These are phyloP conservation scores for Tricholoma saponaceum DNA, from an alignment of 768 basidiomycete species.

Conservation along the genomic window DNA sequence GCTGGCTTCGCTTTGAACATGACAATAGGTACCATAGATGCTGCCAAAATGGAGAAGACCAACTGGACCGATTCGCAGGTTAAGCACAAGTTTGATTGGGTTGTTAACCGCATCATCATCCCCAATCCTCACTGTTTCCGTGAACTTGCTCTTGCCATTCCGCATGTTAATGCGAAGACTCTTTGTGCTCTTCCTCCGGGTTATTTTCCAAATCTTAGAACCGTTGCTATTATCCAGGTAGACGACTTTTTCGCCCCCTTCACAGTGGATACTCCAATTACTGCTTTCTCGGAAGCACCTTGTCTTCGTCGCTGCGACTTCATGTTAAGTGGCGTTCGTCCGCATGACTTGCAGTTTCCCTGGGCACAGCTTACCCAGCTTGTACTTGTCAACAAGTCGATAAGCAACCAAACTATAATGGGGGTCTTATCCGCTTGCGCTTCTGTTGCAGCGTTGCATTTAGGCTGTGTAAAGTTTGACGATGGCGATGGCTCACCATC, in stretches of 20 bases:
- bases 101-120: not conserved
- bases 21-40: not conserved
- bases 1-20: not conserved
- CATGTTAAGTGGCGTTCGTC: not conserved
- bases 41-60: not conserved
- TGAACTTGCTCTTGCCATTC: slow-evolving; percentile 1
- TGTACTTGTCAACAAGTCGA: not conserved
- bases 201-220: not conserved
- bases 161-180: not conserved
- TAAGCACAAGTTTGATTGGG: not conserved
- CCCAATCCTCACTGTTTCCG: not conserved
- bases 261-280: not conserved
- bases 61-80: not conserved
- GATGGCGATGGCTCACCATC: not conserved
- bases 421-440: not conserved
- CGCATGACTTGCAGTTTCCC: not conserved
- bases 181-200: not conserved
- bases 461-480: not conserved
- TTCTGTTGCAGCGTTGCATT: not conserved
- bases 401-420: not conserved
- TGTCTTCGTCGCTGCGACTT: not conserved
- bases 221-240: not conserved
- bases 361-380: not conserved
- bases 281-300: not conserved
- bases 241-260: not conserved